phyloP scores from a whole-genome alignment of 2,329 filamentous ascomycete genomes.

The Pseudocercospora fuligena region DNA sequence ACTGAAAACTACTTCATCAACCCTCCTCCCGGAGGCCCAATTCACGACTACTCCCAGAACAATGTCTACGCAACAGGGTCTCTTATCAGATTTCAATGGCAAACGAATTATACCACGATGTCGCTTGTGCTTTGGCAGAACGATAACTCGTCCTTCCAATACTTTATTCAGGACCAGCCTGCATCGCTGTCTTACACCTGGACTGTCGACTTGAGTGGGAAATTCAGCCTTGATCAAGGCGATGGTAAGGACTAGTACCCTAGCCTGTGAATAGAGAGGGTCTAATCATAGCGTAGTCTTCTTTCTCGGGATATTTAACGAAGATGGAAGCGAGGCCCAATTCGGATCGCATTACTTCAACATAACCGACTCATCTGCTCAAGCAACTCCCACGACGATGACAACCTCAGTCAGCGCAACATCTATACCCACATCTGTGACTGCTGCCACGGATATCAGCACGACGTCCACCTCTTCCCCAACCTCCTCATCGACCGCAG shows the following conservation, averaged over 20 bases:
- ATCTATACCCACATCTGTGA: not conserved
- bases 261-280: not conserved
- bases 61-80: not conserved
- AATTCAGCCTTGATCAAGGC: not conserved
- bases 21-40: not conserved
- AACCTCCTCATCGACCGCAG: not conserved
- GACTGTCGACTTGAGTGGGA: not conserved
- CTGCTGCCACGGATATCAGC: not conserved
- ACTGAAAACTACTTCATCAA: constrained; percentile 2
- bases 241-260: constrained; percentile 42
- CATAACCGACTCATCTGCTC: not conserved
- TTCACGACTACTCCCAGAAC: constrained; percentile 1
- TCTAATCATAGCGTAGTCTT: not conserved
- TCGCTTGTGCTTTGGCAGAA: constrained; percentile 10
- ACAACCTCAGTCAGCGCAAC: not conserved
- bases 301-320: not conserved
- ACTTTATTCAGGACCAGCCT: not conserved
- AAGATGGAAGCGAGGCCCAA: not conserved
- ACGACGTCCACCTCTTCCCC: not conserved
- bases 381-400: not conserved
- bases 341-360: constrained; percentile 1
- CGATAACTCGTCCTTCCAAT: not conserved
- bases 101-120: not conserved
- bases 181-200: not conserved
- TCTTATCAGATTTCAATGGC: not conserved